A percentile compares a stretch with the other conserved stretches of the same genome.
Evolutionary conservation across 2,329 filamentous ascomycete genomes (phyloP).

Genomic region (Pseudophaeomoniella oleicola): DNA sequence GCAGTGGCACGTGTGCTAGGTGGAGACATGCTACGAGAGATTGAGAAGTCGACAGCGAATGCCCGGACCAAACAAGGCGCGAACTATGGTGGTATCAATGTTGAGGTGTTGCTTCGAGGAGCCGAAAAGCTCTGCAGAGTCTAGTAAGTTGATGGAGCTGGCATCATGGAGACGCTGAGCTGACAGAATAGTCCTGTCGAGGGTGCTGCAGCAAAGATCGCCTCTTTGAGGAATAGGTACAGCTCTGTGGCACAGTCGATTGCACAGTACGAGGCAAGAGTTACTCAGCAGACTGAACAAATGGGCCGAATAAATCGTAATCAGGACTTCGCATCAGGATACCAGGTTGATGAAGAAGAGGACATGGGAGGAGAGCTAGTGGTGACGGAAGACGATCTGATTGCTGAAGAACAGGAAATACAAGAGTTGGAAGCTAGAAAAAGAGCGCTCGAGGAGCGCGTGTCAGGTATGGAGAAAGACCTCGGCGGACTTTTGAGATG

Average conservation of each 20-base stretch:
- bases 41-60: constrained; percentile 38
- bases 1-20: constrained; percentile 84
- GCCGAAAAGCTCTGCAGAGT: constrained; percentile 84
- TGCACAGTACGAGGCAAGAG: constrained; percentile 64
- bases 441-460: constrained; percentile 44
- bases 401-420: constrained; percentile 38
- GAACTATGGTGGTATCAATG: constrained; percentile 58
- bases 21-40: constrained; percentile 69
- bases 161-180: too few relatives aligned
- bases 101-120: constrained; percentile 69
- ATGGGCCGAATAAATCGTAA: constrained; percentile 55
- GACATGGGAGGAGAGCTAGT: constrained; percentile 22
- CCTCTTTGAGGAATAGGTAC: constrained; percentile 55
- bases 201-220: constrained; percentile 64
- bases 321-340: constrained; percentile 40
- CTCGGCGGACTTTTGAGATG: constrained; percentile 46
- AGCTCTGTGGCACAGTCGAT: constrained; percentile 58
- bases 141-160: constrained; percentile 56
- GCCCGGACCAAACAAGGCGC: constrained; percentile 25
- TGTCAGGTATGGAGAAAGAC: constrained; percentile 54
- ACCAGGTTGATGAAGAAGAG: constrained; percentile 40
- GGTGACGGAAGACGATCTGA: constrained; percentile 27
- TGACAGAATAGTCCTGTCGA: constrained; percentile 54
- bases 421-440: constrained; percentile 50
- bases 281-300: constrained; percentile 61